Evolutionary conservation across 768 basidiomycete genomes (phyloP), one percentile per base, ranked within the genome.

Genomic region (Coprinopsis sp.): DNA sequence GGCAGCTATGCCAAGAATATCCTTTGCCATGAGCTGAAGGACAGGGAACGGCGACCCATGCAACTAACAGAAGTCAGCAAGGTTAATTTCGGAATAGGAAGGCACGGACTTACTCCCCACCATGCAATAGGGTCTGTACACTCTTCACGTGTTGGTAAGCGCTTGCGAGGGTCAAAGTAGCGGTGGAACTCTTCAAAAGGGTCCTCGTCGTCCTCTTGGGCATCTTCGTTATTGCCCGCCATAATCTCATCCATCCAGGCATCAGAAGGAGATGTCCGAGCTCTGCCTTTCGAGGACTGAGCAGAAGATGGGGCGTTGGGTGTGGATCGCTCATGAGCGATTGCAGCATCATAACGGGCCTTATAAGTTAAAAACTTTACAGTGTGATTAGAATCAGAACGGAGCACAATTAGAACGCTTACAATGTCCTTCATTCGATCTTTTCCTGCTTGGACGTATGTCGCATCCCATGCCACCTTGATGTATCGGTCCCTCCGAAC

Each of bases 1-100:
- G 19, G 44, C 44, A 14, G 37, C 43, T 6, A 50, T 46, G 13
- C 34, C 37, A 13, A 50, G 37, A 19, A 45, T 45, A 16, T 50
- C 49, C 14, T 38, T 8, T 1, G 28, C 44, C 31, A 50, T 50
- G 3, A 11, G 6, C 14, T 27, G 39, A 4, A 40, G 6, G 3
- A 40, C 39, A 6, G 39, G 22, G 18, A 25, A 40, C 19, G 6
- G 6, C 12, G 12, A 8, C 6, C 38, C 38, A 39, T 39, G 27
- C 27, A 12, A 23, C 38, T 39, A 23, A 11, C 13, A 7, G 12
- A 19, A 39, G 16, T 39, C 11, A 10, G 11, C 7, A 23, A n/a
- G n/a, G n/a, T 19, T 12, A 24, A 11, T 23, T 8, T 10, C 38
- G 27, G 7, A 21, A 39, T 4, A 21, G 22, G 8, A 6, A 24